Evolutionary conservation across 148 eudicot genomes (phyloP), one percentile per base, ranked within the genome.

Genomic region (Linanthus parryae): DNA sequence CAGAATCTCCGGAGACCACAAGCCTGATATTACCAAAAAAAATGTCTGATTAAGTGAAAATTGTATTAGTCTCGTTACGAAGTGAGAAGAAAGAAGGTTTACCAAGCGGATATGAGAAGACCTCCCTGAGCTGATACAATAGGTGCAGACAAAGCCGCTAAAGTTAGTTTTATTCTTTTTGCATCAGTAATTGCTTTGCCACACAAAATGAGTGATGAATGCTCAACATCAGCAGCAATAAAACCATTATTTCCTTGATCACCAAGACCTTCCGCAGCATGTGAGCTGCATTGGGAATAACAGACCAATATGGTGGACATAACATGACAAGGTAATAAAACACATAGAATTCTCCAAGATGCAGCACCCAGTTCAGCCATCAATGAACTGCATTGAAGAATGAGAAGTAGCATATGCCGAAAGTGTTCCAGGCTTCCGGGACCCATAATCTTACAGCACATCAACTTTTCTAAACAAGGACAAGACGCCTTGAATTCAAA

Each of bases 181-280:
- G 49, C 54, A 66, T 66, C 70, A 44, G 42, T 6, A 37, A 59
- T 58, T n/a, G 65, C 59, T 46, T 59, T 66, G 34, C 70, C 65
- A 30, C 65, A 66, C 39, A 66, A 46, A 54, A 66, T 39, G 7
- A 66, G 54, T 3, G 70, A 59, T 11, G 65, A 53, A 15, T 42
- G 70, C 41, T 66, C 70, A 36, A 42, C 43, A 50, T 66, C 70
- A 29, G 59, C 70, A 44, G 41, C 55, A 44, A 59, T 39, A 59
- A 66, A 29, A 44, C 59, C 60, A 51, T 22, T 52, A 46, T 52
- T 44, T 52, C 58, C 64, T 52, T 44, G 18, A 59, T 52, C 48
- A 36, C 55, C 61, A 63, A 59, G 58, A 66, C 64, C 20, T 15
- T 66, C 59, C 53, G 44, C 39, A 52, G 51, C 51, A 59, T 45